These are phyloP conservation scores for Ogataea minuta DNA, from an alignment of 805 yeast genomes.

Conservation along the genomic window DNA sequence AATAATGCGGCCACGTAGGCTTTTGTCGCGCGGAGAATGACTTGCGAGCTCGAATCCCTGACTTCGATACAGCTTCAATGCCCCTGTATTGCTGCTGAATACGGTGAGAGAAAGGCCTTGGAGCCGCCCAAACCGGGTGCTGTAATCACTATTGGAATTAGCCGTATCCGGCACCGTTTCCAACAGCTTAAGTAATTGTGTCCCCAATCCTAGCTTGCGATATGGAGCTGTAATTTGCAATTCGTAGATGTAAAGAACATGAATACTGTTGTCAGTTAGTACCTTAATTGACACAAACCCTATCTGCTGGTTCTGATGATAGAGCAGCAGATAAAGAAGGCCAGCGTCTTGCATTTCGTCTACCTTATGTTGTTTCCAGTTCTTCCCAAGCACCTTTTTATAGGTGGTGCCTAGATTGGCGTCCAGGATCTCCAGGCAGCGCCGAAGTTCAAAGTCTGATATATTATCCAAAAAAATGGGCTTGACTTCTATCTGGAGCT, in stretches of 20 bases:
- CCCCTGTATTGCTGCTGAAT: slow-evolving; percentile 43
- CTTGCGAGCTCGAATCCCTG: slow-evolving; percentile 39
- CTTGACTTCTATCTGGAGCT: not conserved
- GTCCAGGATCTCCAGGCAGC: slow-evolving; percentile 26
- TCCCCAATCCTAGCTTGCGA: slow-evolving; percentile 41
- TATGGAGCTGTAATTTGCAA: slow-evolving; percentile 43
- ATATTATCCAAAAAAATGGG: slow-evolving; percentile 7
- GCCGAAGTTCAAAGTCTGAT: not conserved
- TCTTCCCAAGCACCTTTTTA: slow-evolving; percentile 31
- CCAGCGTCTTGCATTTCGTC: slow-evolving; percentile 50
- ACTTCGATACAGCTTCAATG: slow-evolving; percentile 42
- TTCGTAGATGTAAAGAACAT: slow-evolving; percentile 54
- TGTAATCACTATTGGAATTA: slow-evolving; percentile 8
- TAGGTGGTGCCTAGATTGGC: slow-evolving; percentile 29
- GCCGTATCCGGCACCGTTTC: slow-evolving; percentile 32
- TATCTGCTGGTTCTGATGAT: slow-evolving; percentile 18
- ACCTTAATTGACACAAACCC: slow-evolving; percentile 49
- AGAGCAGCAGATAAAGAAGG: slow-evolving; percentile 41
- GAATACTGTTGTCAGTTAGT: slow-evolving; percentile 38
- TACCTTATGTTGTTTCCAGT: slow-evolving; percentile 42
- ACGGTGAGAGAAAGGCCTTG: slow-evolving; percentile 47
- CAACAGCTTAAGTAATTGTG: slow-evolving; percentile 35
- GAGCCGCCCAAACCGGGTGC: slow-evolving; percentile 5
- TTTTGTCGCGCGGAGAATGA: slow-evolving; percentile 45
- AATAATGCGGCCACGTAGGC: slow-evolving; percentile 39